Percentiles rank a stretch among this genome's conserved stretches.
Evolutionary conservation across 805 yeast species (phyloP).

Genomic region (Schizosaccharomyces osmophilus): DNA sequence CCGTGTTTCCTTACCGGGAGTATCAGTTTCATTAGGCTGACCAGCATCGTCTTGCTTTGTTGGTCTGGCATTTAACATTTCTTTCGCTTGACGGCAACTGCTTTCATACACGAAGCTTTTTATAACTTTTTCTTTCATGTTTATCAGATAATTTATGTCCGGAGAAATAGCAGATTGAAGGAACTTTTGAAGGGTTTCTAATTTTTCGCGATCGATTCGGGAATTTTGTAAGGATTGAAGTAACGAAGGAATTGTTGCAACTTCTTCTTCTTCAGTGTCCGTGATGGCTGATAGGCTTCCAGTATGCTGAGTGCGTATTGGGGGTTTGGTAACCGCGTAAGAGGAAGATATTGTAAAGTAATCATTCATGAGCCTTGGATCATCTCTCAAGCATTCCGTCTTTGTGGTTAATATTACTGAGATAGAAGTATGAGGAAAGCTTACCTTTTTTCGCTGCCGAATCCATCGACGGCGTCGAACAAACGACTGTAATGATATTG

Average conservation of each 20-base stretch:
- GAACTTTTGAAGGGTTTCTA: slow-evolving; percentile 6
- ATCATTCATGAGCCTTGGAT: neutral
- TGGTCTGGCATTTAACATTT: neutral
- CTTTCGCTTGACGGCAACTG: neutral
- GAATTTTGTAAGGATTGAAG: slow-evolving; percentile 4
- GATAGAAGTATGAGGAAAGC: neutral
- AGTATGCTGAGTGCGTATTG: neutral
- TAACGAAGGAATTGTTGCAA: neutral
- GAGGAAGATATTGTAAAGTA: neutral
- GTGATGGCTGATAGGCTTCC: neutral
- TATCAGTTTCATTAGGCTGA: neutral
- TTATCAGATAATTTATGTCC: neutral
- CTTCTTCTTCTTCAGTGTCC: slow-evolving; percentile 2
- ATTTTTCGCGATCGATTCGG: slow-evolving; percentile 8
- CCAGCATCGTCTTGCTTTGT: neutral
- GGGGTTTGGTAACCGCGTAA: neutral
- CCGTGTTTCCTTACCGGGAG: neutral
- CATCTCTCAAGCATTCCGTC: neutral
- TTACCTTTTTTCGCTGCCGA: slow-evolving; percentile 12
- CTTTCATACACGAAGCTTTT: neutral
- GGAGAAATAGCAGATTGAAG: neutral
- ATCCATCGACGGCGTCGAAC: slow-evolving; percentile 49
- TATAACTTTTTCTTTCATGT: neutral
- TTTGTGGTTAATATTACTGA: neutral
- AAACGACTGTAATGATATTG: slow-evolving; percentile 29